Evolutionary conservation across 495 filamentous ascomycete genomes (phyloP), one percentile per base, ranked within the genome.

Genomic region (Daldinia loculata): DNA sequence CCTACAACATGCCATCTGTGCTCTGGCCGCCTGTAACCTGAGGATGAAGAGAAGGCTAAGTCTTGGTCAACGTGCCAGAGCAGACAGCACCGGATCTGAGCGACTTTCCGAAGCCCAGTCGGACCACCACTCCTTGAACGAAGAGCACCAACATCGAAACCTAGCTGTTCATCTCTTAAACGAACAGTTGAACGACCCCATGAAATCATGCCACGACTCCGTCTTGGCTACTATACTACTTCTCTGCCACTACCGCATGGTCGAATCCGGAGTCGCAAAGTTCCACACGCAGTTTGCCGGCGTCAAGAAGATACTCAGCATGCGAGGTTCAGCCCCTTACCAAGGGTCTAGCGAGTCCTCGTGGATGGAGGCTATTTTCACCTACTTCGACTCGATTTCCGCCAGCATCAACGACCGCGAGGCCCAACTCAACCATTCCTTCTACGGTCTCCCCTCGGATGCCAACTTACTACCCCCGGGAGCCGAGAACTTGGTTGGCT

Each of bases 321-420:
- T 98, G 80, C 87, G 94, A 60, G 86, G 91, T 67, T 87, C 88
- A 26, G 87, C 86, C 30, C 78, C 85, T 17, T 83, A 89, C 43
- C 87, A 89, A 15, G 91, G 93, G 59, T 88, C 92, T 32, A 90
- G 89, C 45, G 84, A 85, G 52, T 87, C 86, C 68, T 82, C 85
- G 4, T 98, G 95, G 95, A 93, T 97, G 83, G 93, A 97, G 66
- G 90, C 93, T n/a, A 89, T 97, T 75, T 98, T 98, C 75, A 95
- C 93, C 15, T 97, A 94, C 87, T 93, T 96, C 71, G 95, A 97
- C 77, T 94, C 93, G n/a, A 91, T 97, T 82, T 93, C 92, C 0
- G 92, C 93, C 29, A 93, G 92, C 53, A 91, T 97, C 64, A 97
- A 98, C 72, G 92, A 97, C 76, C 89, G 94, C 62, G 95, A 97